phyloP scores from a whole-genome alignment of 2,329 filamentous ascomycete genomes.

The Fusarium fujikuroi region DNA sequence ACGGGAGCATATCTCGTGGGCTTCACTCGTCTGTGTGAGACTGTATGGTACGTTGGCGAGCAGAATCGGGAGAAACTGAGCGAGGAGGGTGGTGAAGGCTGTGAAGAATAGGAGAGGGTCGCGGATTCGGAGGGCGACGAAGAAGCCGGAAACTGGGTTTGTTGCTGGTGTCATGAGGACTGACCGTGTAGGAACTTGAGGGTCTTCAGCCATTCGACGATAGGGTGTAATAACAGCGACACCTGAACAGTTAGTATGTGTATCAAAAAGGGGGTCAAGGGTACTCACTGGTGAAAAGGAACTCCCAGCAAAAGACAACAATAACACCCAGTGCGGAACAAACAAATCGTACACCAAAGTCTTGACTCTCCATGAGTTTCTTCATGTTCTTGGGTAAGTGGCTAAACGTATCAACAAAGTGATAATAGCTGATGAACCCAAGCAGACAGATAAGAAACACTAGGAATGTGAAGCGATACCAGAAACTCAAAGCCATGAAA shows the following conservation, averaged over 20 bases:
- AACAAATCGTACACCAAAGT: conserved; percentile 57
- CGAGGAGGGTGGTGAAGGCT: conserved; percentile 55
- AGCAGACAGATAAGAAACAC: conserved; percentile 49
- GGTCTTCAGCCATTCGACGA: conserved; percentile 50
- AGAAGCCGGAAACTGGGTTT: conserved; percentile 58
- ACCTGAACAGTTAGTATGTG: conserved; percentile 27
- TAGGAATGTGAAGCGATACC: conserved; percentile 49
- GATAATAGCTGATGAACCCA: conserved; percentile 54
- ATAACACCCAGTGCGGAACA: conserved; percentile 55
- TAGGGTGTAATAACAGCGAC: conserved; percentile 58
- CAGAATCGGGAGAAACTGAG: conserved; percentile 60
- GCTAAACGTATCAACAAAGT: conserved; percentile 40
- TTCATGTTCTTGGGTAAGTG: conserved; percentile 44
- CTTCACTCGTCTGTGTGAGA: conserved; percentile 51
- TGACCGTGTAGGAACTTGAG: conserved; percentile 48
- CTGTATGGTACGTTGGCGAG: conserved; percentile 61
- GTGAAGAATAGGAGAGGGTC: conserved; percentile 55
- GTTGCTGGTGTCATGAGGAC: conserved; percentile 56
- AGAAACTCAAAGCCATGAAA: conserved; percentile 50
- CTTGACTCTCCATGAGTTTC: conserved; percentile 52
- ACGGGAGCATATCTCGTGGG: conserved; percentile 55
- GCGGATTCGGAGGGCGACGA: conserved; percentile 33
- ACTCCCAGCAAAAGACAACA: conserved; percentile 55
- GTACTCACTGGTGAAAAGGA: conserved; percentile 53
- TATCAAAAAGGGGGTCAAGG: rapidly evolving